A percentile compares a stretch with the other conserved stretches of the same genome.
These are phyloP conservation scores for Claviceps africana DNA, from an alignment of 2,329 filamentous ascomycete genomes.

Conservation along the genomic window DNA sequence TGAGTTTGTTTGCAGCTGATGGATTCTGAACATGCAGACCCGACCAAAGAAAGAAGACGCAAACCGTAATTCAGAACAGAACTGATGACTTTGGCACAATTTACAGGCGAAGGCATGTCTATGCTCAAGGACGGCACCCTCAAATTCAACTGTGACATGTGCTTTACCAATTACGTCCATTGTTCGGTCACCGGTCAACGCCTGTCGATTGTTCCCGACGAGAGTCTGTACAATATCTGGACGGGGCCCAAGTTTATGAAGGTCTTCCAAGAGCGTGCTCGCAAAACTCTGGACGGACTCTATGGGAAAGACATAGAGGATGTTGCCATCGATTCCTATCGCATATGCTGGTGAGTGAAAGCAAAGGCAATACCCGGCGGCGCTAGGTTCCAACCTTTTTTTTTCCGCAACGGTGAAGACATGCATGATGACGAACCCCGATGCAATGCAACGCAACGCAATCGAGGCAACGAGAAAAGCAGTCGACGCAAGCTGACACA, in stretches of 20 bases:
- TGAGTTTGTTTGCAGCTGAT: slow-evolving; percentile 13
- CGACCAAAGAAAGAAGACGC: not conserved
- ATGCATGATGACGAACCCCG: not conserved
- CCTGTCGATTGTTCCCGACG: slow-evolving; percentile 37
- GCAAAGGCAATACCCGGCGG: not conserved
- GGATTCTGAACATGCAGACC: not conserved
- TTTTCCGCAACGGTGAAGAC: not conserved
- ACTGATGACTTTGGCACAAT: slow-evolving; percentile 3
- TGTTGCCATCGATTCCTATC: slow-evolving; percentile 26
- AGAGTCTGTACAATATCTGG: slow-evolving; percentile 27
- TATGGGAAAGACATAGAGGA: slow-evolving; percentile 27
- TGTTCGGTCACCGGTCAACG: slow-evolving; percentile 32
- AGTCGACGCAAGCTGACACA: slow-evolving; percentile 2
- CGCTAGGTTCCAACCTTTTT: not conserved
- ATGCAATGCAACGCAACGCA: not conserved
- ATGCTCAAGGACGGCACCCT: slow-evolving; percentile 34
- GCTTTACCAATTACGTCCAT: slow-evolving; percentile 39
- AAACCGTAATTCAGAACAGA: no score
- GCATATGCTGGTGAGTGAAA: slow-evolving; percentile 31
- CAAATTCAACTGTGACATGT: slow-evolving; percentile 48
- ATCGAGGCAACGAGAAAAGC: no score
- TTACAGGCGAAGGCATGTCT: slow-evolving; percentile 27
- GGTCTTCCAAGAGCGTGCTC: slow-evolving; percentile 30
- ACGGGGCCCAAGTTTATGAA: slow-evolving; percentile 24
- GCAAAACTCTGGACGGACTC: slow-evolving; percentile 24